Conservation (phyloP, 2,329 filamentous ascomycete species). For the Nemania abortiva region DNA sequence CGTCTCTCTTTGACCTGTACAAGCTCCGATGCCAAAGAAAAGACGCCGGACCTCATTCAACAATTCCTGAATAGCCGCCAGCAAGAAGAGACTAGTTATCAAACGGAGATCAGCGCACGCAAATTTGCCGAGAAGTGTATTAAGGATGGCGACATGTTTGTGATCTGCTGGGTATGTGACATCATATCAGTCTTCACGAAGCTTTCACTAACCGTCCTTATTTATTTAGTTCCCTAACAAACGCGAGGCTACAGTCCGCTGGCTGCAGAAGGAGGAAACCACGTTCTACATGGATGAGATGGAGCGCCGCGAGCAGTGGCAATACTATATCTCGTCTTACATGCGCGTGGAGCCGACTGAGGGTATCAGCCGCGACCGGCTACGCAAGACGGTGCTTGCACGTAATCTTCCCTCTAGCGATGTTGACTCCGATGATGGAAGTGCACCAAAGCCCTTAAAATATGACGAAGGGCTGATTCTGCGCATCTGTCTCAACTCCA, state of each 20-base stretch:
- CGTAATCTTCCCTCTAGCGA: conserved; percentile 76
- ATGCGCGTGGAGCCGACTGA: conserved; percentile 90
- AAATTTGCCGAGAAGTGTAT: conserved; percentile 93
- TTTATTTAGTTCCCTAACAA: conserved; percentile 70
- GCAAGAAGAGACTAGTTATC: conserved; percentile 86
- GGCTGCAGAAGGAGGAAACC: conserved; percentile 74
- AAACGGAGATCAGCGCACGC: conserved; percentile 88
- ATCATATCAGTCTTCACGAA: not conserved
- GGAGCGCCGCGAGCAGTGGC: conserved; percentile 85
- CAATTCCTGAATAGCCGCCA: conserved; percentile 86
- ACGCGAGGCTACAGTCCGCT: conserved; percentile 77
- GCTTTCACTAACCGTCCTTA: conserved; percentile 51
- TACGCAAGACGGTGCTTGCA: conserved; percentile 76
- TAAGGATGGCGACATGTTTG: conserved; percentile 92
- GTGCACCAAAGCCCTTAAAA: conserved; percentile 69
- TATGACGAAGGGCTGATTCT: conserved; percentile 77
- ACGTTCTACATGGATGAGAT: conserved; percentile 92
- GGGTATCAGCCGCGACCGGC: conserved; percentile 73
- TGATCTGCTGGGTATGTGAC: conserved; percentile 85
- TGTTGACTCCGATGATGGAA: conserved; percentile 72
- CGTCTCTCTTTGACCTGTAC: conserved; percentile 87
- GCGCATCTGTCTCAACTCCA: conserved; percentile 81
- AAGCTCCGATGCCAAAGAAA: conserved; percentile 89
- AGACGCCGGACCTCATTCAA: conserved; percentile 89
- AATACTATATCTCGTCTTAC: conserved; percentile 95